Conservation (phyloP, 495 filamentous ascomycete genomes). For the Hypomontagnella submonticulosa region DNA sequence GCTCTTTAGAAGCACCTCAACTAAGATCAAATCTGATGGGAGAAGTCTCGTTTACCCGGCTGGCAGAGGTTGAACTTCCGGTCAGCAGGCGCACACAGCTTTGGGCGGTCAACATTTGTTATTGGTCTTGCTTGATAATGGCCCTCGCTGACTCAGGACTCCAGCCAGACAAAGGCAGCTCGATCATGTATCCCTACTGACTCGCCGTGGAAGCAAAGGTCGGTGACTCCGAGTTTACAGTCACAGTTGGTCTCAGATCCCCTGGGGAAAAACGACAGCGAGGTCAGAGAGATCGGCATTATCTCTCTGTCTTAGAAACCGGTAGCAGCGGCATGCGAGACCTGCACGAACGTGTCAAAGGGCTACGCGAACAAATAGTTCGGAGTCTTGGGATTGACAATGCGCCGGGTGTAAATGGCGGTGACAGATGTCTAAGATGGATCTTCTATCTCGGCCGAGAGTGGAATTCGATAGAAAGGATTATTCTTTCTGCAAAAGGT, state of each 20-base stretch:
- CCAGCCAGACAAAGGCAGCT: constrained; percentile 11
- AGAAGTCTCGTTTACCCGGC: constrained; percentile 18
- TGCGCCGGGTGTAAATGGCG: constrained; percentile 21
- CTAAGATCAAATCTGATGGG: not conserved
- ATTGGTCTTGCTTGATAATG: constrained; percentile 6
- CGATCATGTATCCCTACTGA: not conserved
- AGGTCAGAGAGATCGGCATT: not conserved
- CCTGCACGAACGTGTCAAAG: constrained; percentile 23
- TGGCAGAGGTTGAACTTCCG: not conserved
- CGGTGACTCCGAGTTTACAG: not conserved
- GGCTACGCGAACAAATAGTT: constrained; percentile 6
- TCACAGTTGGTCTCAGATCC: constrained; percentile 12
- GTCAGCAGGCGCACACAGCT: not conserved
- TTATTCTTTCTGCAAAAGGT: not conserved
- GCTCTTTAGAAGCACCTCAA: not conserved
- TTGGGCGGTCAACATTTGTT: constrained; percentile 9
- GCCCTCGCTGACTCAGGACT: constrained; percentile 3
- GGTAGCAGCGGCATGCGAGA: constrained; percentile 13
- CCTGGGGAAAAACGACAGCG: not conserved
- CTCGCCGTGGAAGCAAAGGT: constrained; percentile 1
- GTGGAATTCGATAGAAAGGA: constrained; percentile 24
- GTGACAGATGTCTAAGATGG: constrained; percentile 25
- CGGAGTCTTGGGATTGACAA: constrained; percentile 28
- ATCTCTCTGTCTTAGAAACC: not conserved
- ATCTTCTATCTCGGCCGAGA: constrained; percentile 18